Evolutionary conservation across 331 rosid genomes (phyloP).

Genomic region (Rhamnella rubrinervis): DNA sequence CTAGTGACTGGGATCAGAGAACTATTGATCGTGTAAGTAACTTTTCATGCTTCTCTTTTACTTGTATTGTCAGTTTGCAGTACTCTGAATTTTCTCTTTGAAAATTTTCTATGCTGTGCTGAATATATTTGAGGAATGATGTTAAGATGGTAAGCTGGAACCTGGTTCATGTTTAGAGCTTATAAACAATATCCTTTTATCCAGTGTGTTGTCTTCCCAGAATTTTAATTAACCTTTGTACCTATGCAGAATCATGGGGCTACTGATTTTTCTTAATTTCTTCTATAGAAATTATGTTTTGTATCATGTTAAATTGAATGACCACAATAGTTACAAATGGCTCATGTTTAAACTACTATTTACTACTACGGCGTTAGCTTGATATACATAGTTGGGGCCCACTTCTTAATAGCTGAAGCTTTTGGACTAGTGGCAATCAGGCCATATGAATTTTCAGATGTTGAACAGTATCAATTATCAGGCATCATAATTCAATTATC

Average conservation of each 20-base stretch:
- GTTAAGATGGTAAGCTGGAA: neutral
- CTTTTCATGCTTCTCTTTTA: constrained; percentile 21
- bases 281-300: neutral
- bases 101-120: neutral
- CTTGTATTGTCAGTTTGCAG: constrained; percentile 4
- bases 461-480: too few species aligned
- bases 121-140: constrained; percentile 2
- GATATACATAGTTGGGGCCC: too few species aligned
- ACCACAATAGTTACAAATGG: neutral
- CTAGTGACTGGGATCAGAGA: constrained; percentile 84
- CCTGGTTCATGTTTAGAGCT: neutral
- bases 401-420: too few species aligned
- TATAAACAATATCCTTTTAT: constrained; percentile 1
- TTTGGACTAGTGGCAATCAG: too few species aligned
- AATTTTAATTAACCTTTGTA: constrained; percentile 2
- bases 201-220: constrained; percentile 9
- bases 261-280: neutral
- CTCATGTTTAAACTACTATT: too few species aligned
- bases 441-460: too few species aligned
- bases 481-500: too few species aligned
- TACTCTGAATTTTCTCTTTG: neutral
- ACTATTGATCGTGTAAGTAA: constrained; percentile 89
- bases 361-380: too few species aligned
- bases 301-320: neutral
- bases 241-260: neutral